phyloP scores from a whole-genome alignment of 75 land plant genomes.

The Picea sitchensis region DNA sequence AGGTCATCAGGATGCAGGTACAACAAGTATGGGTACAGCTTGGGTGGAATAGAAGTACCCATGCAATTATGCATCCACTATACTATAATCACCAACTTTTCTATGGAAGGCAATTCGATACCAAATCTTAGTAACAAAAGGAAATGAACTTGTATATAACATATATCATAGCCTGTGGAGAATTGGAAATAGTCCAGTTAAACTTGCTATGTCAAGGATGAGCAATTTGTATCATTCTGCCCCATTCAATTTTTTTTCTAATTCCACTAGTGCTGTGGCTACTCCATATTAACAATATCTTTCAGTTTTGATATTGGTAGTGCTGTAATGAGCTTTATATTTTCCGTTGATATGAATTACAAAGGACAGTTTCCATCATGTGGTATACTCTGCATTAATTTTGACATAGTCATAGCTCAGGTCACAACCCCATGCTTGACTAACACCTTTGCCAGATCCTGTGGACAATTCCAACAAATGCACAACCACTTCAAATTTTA shows the following conservation, averaged over 20 bases:
- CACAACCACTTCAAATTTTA: background rate
- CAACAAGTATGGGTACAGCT: too few species aligned
- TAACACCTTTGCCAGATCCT: conserved; percentile 75
- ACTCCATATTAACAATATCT: background rate
- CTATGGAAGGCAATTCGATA: background rate
- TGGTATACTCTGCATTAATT: conserved; percentile 98
- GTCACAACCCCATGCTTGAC: conserved; percentile 98
- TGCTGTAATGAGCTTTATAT: background rate
- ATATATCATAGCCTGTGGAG: background rate
- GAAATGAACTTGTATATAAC: background rate
- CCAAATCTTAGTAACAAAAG: background rate
- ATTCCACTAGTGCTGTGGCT: background rate
- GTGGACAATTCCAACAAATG: conserved; percentile 10
- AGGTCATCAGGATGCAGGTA: too few species aligned
- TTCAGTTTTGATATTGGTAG: background rate
- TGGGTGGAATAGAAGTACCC: too few species aligned
- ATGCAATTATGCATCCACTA: too few species aligned
- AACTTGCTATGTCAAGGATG: too few species aligned
- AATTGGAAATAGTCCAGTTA: background rate
- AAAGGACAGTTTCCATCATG: conserved; percentile 29
- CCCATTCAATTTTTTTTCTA: background rate
- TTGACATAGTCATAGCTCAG: conserved; percentile 98
- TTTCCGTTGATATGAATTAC: background rate
- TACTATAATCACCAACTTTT: background rate
- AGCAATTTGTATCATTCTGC: background rate